A percentile compares a stretch with the other conserved stretches of the same genome.
Conservation (phyloP, 2,329 filamentous ascomycete species). For the Paraconiothyrium brasiliense region DNA sequence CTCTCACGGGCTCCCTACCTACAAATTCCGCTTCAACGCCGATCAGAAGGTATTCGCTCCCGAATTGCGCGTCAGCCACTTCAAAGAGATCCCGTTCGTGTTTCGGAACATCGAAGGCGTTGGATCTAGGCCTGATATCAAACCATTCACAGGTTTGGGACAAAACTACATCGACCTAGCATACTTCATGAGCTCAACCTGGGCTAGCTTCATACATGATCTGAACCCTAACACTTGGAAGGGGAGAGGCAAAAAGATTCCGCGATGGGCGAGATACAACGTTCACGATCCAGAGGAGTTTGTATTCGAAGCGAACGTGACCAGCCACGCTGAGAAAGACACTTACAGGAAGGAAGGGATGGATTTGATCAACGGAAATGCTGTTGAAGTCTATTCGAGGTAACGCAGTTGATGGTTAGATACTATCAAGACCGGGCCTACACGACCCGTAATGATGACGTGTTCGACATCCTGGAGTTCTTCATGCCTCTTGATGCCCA, state of each 20-base stretch:
- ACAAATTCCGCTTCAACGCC: slow-evolving; percentile 69
- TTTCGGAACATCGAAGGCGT: slow-evolving; percentile 53
- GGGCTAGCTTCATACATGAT: slow-evolving; percentile 53
- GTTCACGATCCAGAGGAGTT: slow-evolving; percentile 46
- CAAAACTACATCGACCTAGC: slow-evolving; percentile 46
- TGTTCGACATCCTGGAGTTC: too few relatives aligned
- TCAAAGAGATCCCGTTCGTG: slow-evolving; percentile 56
- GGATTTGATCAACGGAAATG: slow-evolving; percentile 43
- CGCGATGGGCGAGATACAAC: slow-evolving; percentile 24
- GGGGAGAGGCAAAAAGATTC: not conserved
- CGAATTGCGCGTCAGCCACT: slow-evolving; percentile 58
- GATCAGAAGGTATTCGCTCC: slow-evolving; percentile 48
- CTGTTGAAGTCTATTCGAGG: slow-evolving; percentile 19
- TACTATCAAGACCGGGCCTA: too few relatives aligned
- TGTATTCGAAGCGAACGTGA: slow-evolving; percentile 53
- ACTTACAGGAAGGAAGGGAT: slow-evolving; percentile 54
- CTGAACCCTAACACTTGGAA: slow-evolving; percentile 40
- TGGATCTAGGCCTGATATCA: slow-evolving; percentile 47
- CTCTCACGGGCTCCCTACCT: slow-evolving; percentile 57
- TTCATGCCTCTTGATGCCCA: too few relatives aligned
- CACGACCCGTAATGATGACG: too few relatives aligned
- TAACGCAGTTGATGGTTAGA: slow-evolving; percentile 1
- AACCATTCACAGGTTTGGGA: slow-evolving; percentile 37
- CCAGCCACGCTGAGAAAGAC: slow-evolving; percentile 47
- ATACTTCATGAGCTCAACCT: slow-evolving; percentile 49